A percentile compares a stretch with the other conserved stretches of the same genome.
Evolutionary conservation across 2,329 filamentous ascomycete species (phyloP).

Genomic region (Cadophora sp.): DNA sequence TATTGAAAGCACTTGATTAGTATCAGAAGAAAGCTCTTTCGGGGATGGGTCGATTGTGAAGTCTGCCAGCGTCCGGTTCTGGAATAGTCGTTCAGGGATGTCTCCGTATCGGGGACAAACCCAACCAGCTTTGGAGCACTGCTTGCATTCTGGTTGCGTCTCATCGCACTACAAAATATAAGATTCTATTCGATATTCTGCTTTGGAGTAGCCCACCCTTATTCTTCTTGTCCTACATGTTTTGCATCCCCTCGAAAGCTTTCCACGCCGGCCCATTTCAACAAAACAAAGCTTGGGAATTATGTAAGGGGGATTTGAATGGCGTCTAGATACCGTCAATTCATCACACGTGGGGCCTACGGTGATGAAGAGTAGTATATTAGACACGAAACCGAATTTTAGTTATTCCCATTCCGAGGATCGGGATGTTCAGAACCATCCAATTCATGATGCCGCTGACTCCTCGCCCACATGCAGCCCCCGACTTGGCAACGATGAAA

Average conservation of each 20-base stretch:
- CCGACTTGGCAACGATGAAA: background rate
- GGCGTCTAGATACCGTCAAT: too few relatives aligned
- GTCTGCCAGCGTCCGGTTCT: background rate
- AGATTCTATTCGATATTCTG: background rate
- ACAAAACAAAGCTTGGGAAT: background rate
- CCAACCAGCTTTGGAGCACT: background rate
- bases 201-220: background rate
- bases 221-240: constrained; percentile 2
- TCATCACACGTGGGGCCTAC: background rate
- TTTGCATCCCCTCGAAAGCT: constrained; percentile 2
- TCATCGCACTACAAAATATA: background rate
- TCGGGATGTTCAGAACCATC: background rate
- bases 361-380: background rate
- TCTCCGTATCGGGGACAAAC: background rate
- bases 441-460: constrained; percentile 1
- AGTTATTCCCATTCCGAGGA: too few relatives aligned
- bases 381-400: background rate
- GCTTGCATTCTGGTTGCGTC: background rate
- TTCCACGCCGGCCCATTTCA: constrained; percentile 1
- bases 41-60: background rate
- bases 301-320: too few relatives aligned
- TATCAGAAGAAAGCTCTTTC: background rate
- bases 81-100: background rate
- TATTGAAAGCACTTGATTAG: background rate
- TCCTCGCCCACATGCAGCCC: background rate